Evolutionary conservation across 805 yeast genomes (phyloP).

Genomic region (Jamesozyma jinghongensis): DNA sequence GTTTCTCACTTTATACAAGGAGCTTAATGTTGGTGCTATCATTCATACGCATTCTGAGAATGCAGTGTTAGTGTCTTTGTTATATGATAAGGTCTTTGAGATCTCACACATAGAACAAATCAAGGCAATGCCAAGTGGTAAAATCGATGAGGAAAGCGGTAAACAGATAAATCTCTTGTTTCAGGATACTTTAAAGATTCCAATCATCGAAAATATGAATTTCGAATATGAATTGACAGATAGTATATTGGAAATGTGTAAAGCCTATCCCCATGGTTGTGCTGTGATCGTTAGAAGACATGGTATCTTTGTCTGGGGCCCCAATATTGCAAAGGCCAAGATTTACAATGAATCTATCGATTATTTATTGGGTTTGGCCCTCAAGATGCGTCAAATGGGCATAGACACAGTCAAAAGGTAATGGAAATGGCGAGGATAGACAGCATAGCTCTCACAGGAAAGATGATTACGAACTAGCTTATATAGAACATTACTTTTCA

Average conservation of each 20-base stretch:
- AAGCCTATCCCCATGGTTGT: slow-evolving; percentile 64
- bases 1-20: slow-evolving; percentile 60
- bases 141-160: slow-evolving; percentile 35
- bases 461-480: too few relatives aligned
- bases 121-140: slow-evolving; percentile 74
- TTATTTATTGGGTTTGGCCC: slow-evolving; percentile 74
- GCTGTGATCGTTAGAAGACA: slow-evolving; percentile 90
- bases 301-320: slow-evolving; percentile 97
- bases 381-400: slow-evolving; percentile 68
- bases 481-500: too few relatives aligned
- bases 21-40: slow-evolving; percentile 79
- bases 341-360: slow-evolving; percentile 89
- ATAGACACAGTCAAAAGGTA: slow-evolving; percentile 37
- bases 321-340: slow-evolving; percentile 84
- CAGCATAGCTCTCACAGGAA: too few relatives aligned
- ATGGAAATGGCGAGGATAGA: too few relatives aligned
- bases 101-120: slow-evolving; percentile 84
- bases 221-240: slow-evolving; percentile 77
- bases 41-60: slow-evolving; percentile 90
- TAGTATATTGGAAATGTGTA: slow-evolving; percentile 52
- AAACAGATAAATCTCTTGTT: slow-evolving; percentile 55
- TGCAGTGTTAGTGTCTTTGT: slow-evolving; percentile 71
- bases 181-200: slow-evolving; percentile 69
- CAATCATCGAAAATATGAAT: slow-evolving; percentile 86
- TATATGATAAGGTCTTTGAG: slow-evolving; percentile 61